Percentiles rank a stretch among this genome's conserved stretches.
Evolutionary conservation across 208 protist genomes (phyloP).

Genomic region (Leishmania guyanensis): DNA sequence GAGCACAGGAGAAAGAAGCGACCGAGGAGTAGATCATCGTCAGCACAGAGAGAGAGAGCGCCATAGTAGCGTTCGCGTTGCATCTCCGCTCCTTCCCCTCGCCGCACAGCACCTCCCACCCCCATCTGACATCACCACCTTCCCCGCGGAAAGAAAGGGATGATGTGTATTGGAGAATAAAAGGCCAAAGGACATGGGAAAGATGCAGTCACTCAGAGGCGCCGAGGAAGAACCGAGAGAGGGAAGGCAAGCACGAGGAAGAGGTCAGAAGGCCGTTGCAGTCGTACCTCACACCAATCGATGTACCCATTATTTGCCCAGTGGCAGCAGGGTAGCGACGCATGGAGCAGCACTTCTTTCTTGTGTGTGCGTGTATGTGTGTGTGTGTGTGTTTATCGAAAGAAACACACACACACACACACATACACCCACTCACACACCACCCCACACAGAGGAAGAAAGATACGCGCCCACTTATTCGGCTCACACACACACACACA

Average conservation of each 20-base stretch:
- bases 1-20: not conserved
- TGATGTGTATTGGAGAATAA: not conserved
- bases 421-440: not conserved
- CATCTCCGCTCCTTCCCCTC: not conserved
- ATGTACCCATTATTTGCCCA: not conserved
- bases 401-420: not conserved
- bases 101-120: not conserved
- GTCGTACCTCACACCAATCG: not conserved
- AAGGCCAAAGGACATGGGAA: not conserved
- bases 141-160: not conserved
- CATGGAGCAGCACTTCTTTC: not conserved
- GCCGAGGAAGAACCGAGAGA: not conserved
- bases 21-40: not conserved
- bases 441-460: not conserved
- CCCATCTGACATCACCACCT: not conserved
- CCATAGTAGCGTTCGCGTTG: not conserved
- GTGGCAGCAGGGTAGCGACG: not conserved
- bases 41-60: not conserved
- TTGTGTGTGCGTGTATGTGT: not conserved
- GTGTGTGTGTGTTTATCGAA: not conserved
- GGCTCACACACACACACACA: not conserved
- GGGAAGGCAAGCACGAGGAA: not conserved
- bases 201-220: not conserved
- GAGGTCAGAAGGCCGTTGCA: not conserved
- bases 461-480: not conserved